Percentiles rank a stretch among this genome's conserved stretches.
Conservation (phyloP, 208 protist species). For the Trypanosoma conorhini region DNA sequence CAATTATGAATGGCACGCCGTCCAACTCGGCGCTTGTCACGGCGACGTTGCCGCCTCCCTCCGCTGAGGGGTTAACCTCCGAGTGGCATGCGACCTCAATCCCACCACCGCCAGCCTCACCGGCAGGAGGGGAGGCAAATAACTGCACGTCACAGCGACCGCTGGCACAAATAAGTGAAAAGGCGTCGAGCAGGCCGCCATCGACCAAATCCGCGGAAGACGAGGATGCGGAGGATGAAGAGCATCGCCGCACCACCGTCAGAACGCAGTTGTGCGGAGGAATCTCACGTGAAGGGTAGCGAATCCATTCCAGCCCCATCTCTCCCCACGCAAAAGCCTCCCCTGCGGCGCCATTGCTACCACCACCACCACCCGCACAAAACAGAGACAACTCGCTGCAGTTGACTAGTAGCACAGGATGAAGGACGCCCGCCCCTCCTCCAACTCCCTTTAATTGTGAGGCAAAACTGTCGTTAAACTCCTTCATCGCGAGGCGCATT, state of each 20-base stretch:
- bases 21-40: constrained; percentile 6
- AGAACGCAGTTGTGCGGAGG: constrained; percentile 22
- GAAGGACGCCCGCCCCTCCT: not conserved
- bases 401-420: constrained; percentile 22
- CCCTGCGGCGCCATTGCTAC: not conserved
- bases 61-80: not conserved
- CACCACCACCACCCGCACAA: constrained; percentile 29
- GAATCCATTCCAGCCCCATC: constrained; percentile 30
- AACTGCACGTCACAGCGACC: constrained; percentile 16
- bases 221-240: not conserved
- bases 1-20: constrained; percentile 10
- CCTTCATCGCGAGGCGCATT: constrained; percentile 21
- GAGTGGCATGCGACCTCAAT: constrained; percentile 3
- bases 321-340: not conserved
- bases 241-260: constrained; percentile 8
- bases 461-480: constrained; percentile 25
- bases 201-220: not conserved
- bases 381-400: constrained; percentile 44
- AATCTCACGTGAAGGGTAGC: constrained; percentile 52
- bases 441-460: constrained; percentile 14
- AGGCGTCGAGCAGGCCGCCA: constrained; percentile 3
- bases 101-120: not conserved
- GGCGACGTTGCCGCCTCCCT: constrained; percentile 2
- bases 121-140: not conserved
- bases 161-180: constrained; percentile 10